These are phyloP conservation scores for Monosporozyma solicola DNA, from an alignment of 805 yeast species.

Conservation along the genomic window DNA sequence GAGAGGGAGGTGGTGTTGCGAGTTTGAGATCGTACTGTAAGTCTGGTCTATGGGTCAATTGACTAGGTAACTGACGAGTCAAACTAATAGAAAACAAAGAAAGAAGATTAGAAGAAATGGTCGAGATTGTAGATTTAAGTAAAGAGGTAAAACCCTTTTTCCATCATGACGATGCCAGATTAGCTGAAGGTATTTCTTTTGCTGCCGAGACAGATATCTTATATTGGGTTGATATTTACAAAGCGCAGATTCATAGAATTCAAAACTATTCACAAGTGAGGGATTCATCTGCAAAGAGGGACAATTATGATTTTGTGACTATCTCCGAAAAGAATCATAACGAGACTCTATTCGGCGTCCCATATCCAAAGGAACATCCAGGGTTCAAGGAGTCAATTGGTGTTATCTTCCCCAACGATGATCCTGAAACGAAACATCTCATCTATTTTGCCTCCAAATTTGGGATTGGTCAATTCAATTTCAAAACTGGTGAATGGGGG, in stretches of 20 bases:
- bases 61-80: neutral
- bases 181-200: conserved; percentile 62
- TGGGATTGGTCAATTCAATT: conserved; percentile 53
- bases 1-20: neutral
- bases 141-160: conserved; percentile 13
- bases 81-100: conserved; percentile 21
- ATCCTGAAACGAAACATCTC: conserved; percentile 33
- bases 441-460: conserved; percentile 53
- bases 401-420: conserved; percentile 47
- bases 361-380: conserved; percentile 7
- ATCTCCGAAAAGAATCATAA: conserved; percentile 2
- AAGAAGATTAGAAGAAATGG: neutral
- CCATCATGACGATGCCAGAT: conserved; percentile 26
- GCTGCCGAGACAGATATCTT: conserved; percentile 44
- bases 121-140: conserved; percentile 6
- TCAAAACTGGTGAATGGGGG: conserved; percentile 33
- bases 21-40: neutral
- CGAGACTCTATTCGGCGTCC: conserved; percentile 23
- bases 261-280: neutral
- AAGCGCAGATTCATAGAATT: conserved; percentile 31
- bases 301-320: conserved; percentile 6
- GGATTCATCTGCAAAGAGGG: conserved; percentile 26
- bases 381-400: conserved; percentile 44
- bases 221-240: conserved; percentile 36
- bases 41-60: neutral